Percentiles rank a stretch among this genome's conserved stretches.
These are phyloP conservation scores for Kazachstania sp. DNA, from an alignment of 1,139 yeast species.

Conservation along the genomic window DNA sequence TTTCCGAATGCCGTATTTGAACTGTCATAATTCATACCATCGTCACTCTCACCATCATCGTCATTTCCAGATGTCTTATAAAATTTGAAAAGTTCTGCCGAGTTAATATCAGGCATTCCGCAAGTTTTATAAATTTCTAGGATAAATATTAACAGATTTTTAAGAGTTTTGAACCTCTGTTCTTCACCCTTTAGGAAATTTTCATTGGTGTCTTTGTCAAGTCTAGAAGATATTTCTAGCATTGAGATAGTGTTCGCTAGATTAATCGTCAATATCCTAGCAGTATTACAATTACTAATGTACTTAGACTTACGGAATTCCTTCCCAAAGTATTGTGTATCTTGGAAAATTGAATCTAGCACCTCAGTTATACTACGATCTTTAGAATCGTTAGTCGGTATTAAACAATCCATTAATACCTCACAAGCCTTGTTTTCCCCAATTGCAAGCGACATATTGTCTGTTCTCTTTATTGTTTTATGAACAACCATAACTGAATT, in stretches of 20 bases:
- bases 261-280: conserved; percentile 27
- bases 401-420: background rate
- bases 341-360: conserved; percentile 15
- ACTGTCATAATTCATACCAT: background rate
- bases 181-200: conserved; percentile 33
- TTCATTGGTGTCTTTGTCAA: conserved; percentile 34
- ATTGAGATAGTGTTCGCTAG: conserved; percentile 51
- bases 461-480: conserved; percentile 10
- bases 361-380: background rate
- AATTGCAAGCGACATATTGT: conserved; percentile 10
- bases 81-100: too few species aligned
- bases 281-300: conserved; percentile 15
- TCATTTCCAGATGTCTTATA: background rate
- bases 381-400: background rate
- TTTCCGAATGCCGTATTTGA: conserved; percentile 9
- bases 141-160: conserved; percentile 32
- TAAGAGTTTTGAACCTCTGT: conserved; percentile 30
- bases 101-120: conserved; percentile 15
- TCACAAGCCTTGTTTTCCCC: background rate
- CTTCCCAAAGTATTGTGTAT: conserved; percentile 21
- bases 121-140: conserved; percentile 23
- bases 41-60: background rate
- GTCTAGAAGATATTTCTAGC: conserved; percentile 47
- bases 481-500: conserved; percentile 26
- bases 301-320: conserved; percentile 12